These are phyloP conservation scores for Luzula sylvatica DNA, from an alignment of 176 grass and related monocot species.

Conservation along the genomic window DNA sequence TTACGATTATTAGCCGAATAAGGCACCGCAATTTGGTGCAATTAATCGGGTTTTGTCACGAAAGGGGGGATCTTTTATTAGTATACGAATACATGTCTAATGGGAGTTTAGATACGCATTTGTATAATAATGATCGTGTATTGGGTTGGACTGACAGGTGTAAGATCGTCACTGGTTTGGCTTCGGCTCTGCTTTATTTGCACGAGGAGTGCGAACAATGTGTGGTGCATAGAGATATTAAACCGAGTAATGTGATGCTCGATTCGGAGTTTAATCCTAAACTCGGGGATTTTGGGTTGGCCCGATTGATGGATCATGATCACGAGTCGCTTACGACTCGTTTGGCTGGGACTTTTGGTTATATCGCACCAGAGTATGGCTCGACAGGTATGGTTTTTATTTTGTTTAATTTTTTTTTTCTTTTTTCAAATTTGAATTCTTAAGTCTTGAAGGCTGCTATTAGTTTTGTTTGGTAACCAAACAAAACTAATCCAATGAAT, in stretches of 20 bases:
- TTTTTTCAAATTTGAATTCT: neutral
- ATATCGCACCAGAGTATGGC: slow-evolving; percentile 19
- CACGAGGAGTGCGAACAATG: slow-evolving; percentile 49
- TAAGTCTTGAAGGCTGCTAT: neutral
- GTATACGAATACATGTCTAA: slow-evolving; percentile 31
- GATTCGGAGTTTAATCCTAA: slow-evolving; percentile 24
- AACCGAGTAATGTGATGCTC: slow-evolving; percentile 46
- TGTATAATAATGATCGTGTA: slow-evolving; percentile 9
- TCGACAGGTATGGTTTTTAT: neutral
- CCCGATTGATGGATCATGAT: slow-evolving; percentile 23
- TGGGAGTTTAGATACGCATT: slow-evolving; percentile 31
- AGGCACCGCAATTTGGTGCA: slow-evolving; percentile 53
- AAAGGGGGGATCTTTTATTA: slow-evolving; percentile 12
- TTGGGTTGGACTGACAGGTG: slow-evolving; percentile 22
- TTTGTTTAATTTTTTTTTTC: neutral
- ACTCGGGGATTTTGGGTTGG: slow-evolving; percentile 13
- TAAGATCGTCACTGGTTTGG: slow-evolving; percentile 30
- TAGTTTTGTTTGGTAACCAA: too few species aligned
- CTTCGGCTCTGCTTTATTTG: slow-evolving; percentile 35
- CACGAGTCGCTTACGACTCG: slow-evolving; percentile 12
- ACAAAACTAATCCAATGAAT: too few species aligned
- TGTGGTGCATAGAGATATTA: slow-evolving; percentile 45
- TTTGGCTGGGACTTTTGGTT: slow-evolving; percentile 17
- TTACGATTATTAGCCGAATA: slow-evolving; percentile 41
- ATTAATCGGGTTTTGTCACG: slow-evolving; percentile 25